phyloP scores from a whole-genome alignment of 2,329 filamentous ascomycete species.

The Pseudohalonectria lignicola region DNA sequence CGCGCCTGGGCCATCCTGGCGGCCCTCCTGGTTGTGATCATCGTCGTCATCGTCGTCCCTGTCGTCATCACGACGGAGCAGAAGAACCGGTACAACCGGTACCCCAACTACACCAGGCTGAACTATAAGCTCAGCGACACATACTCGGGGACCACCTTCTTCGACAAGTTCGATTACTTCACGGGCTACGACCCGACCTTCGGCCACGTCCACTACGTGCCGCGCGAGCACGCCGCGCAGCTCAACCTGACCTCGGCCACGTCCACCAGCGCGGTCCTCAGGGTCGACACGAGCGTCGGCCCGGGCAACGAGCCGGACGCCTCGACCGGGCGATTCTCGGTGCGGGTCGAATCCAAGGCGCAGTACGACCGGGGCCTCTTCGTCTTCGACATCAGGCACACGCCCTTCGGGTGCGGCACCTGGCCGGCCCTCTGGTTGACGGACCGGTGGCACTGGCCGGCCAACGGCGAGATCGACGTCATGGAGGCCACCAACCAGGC shows the following conservation, averaged over 20 bases:
- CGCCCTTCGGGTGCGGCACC: constrained; percentile 50
- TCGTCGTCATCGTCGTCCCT: constrained; percentile 35
- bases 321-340: constrained; percentile 49
- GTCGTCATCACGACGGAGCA: constrained; percentile 28
- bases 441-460: constrained; percentile 43
- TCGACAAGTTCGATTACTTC: constrained; percentile 44
- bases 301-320: constrained; percentile 34
- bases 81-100: constrained; percentile 22
- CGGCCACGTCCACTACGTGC: constrained; percentile 45
- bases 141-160: constrained; percentile 38
- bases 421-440: constrained; percentile 59
- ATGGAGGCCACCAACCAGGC: constrained; percentile 47
- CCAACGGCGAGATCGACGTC: constrained; percentile 53
- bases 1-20: constrained; percentile 34
- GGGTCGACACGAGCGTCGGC: constrained; percentile 48
- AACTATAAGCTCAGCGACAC: constrained; percentile 36
- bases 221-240: constrained; percentile 24
- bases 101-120: constrained; percentile 35
- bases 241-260: constrained; percentile 53
- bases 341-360: constrained; percentile 49
- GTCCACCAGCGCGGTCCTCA: constrained; percentile 39
- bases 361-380: constrained; percentile 55
- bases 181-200: constrained; percentile 34
- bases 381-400: constrained; percentile 54
- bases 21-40: constrained; percentile 23